These are phyloP conservation scores for Coniochaeta pulveracea DNA, from an alignment of 2,329 filamentous ascomycete genomes.

Conservation along the genomic window DNA sequence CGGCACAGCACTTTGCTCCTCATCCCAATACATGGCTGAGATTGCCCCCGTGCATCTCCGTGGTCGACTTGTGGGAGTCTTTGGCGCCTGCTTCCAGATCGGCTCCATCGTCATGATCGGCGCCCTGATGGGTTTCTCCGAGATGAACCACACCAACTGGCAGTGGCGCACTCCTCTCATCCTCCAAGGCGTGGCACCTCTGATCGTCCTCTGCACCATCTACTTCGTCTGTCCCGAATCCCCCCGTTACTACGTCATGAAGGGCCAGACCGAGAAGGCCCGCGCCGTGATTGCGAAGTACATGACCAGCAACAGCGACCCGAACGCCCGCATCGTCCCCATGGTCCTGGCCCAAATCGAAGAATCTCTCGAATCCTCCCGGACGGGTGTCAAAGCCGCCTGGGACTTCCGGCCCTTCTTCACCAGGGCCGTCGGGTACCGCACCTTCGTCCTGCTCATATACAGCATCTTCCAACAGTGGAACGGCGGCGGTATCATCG, in stretches of 20 bases:
- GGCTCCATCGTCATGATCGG: conserved; percentile 29
- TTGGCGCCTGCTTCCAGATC: conserved; percentile 33
- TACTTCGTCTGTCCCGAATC: conserved; percentile 24
- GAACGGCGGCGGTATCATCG: conserved; percentile 34
- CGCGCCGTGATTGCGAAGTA: conserved; percentile 24
- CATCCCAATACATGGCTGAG: conserved; percentile 18
- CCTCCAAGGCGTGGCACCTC: conserved; percentile 35
- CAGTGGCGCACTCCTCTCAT: conserved; percentile 26
- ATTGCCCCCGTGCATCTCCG: conserved; percentile 19
- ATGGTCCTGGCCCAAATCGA: conserved; percentile 30
- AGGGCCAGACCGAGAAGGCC: conserved; percentile 19
- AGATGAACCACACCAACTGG: conserved; percentile 21
- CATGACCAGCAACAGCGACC: conserved; percentile 26
- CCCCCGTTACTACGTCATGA: conserved; percentile 21
- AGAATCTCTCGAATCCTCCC: conserved; percentile 27
- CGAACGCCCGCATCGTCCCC: conserved; percentile 27
- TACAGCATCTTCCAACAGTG: conserved; percentile 35
- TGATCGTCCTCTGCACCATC: conserved; percentile 30
- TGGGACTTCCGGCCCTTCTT: conserved; percentile 36
- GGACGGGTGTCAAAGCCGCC: conserved; percentile 21
- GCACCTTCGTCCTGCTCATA: conserved; percentile 28
- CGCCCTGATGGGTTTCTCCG: conserved; percentile 28
- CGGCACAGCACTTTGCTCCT: conserved; percentile 17
- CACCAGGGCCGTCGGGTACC: conserved; percentile 28
- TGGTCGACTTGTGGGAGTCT: conserved; percentile 32